Conservation (phyloP, 2,329 filamentous ascomycete genomes). For the Septoria petroselini region DNA sequence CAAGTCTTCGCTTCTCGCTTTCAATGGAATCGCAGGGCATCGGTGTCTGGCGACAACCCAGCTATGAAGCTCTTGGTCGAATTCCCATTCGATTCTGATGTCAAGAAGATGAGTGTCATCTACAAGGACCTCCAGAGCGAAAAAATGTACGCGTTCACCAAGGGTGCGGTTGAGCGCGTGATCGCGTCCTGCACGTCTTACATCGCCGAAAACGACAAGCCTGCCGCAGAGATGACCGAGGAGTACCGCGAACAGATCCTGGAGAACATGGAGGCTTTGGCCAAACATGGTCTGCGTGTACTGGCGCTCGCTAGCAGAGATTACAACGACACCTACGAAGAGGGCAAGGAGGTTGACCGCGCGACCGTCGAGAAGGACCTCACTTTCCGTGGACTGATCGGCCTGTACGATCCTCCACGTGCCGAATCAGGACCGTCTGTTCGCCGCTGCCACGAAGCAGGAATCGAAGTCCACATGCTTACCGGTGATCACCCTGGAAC, state of each 20-base stretch:
- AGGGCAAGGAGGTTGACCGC: conserved; percentile 54
- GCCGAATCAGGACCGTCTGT: conserved; percentile 74
- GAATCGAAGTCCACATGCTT: conserved; percentile 79
- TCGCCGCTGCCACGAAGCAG: conserved; percentile 65
- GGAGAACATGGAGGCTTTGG: conserved; percentile 66
- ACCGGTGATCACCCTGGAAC: conserved; percentile 80
- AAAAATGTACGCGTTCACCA: conserved; percentile 54
- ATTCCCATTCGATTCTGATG: conserved; percentile 69
- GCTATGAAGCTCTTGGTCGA: conserved; percentile 61
- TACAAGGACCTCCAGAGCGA: conserved; percentile 59
- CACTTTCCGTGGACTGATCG: conserved; percentile 74
- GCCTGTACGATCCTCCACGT: conserved; percentile 82
- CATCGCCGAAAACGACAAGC: conserved; percentile 32
- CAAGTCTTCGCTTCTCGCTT: conserved; percentile 71
- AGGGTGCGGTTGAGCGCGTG: conserved; percentile 68
- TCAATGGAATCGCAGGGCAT: conserved; percentile 34
- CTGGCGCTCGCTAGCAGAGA: conserved; percentile 60
- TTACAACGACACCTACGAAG: conserved; percentile 40
- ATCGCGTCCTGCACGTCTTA: conserved; percentile 59
- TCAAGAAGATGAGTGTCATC: conserved; percentile 75
- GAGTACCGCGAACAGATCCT: conserved; percentile 56
- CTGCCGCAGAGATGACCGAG: conserved; percentile 53
- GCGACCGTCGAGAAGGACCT: conserved; percentile 64
- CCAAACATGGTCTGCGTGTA: conserved; percentile 61
- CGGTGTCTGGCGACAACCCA: conserved; percentile 30